A percentile compares a stretch with the other conserved stretches of the same genome.
phyloP scores from a whole-genome alignment of 2,329 filamentous ascomycete genomes.

The Verticillium alfalfae region DNA sequence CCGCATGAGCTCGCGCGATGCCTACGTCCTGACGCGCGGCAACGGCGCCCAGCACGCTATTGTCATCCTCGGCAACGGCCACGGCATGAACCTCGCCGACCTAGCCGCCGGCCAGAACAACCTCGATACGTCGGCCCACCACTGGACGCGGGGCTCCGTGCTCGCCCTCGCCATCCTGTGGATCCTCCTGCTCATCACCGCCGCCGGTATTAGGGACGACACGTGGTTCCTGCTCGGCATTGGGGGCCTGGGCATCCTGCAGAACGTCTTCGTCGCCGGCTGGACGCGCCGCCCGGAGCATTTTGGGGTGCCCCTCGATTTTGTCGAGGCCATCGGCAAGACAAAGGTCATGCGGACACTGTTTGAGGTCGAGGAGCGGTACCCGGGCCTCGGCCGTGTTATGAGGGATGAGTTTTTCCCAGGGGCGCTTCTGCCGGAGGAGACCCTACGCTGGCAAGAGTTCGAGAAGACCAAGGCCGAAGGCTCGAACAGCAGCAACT shows the following conservation, averaged over 20 bases:
- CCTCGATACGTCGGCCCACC: not conserved
- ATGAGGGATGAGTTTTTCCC: constrained; percentile 6
- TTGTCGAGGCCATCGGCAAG: constrained; percentile 4
- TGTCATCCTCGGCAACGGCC: constrained; percentile 24
- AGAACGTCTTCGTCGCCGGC: constrained; percentile 30
- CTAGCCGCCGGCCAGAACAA: constrained; percentile 21
- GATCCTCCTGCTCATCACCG: constrained; percentile 33
- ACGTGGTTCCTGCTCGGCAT: constrained; percentile 34
- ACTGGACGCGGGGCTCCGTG: constrained; percentile 13
- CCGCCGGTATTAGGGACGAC: constrained; percentile 25
- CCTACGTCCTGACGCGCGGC: constrained; percentile 28
- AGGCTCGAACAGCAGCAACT: not conserved
- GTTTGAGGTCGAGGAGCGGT: constrained; percentile 4
- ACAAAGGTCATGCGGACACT: constrained; percentile 9
- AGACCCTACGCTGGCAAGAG: not conserved
- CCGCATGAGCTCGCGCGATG: constrained; percentile 20
- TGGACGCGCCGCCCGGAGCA: constrained; percentile 18
- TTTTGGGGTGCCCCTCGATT: constrained; percentile 17
- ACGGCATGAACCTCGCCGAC: constrained; percentile 34
- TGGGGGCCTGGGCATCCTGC: constrained; percentile 31
- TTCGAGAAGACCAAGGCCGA: not conserved
- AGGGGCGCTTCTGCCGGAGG: not conserved
- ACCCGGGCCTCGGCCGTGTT: not conserved
- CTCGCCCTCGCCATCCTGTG: constrained; percentile 25
- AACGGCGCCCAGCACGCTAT: constrained; percentile 34